These are phyloP conservation scores for Pythium aphanidermatum DNA, from an alignment of 352 stramenopile species.

Conservation along the genomic window DNA sequence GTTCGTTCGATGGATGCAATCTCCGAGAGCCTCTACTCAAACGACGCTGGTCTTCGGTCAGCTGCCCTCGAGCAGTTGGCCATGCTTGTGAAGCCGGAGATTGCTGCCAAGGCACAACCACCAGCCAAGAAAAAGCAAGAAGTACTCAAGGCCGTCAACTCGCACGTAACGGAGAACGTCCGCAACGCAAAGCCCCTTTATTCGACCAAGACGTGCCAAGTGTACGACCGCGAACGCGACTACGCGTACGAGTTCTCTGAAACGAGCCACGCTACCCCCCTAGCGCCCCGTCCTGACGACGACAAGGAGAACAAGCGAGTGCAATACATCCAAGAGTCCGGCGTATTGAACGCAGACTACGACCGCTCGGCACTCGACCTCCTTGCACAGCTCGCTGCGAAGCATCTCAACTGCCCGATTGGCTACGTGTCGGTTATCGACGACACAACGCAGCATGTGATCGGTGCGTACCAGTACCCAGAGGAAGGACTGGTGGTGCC, in stretches of 20 bases:
- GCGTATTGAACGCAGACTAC: conserved; percentile 29
- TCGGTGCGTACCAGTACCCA: conserved; percentile 37
- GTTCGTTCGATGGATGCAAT: conserved; percentile 21
- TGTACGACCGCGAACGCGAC: conserved; percentile 35
- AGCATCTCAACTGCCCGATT: conserved; percentile 40
- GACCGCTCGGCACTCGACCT: conserved; percentile 41
- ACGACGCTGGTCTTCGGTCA: conserved; percentile 26
- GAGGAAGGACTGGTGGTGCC: conserved; percentile 21
- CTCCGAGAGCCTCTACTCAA: conserved; percentile 28
- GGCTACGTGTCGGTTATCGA: conserved; percentile 53
- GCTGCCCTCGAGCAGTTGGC: conserved; percentile 34
- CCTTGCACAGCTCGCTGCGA: conserved; percentile 40
- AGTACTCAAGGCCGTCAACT: conserved; percentile 28
- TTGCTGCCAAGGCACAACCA: conserved; percentile 4
- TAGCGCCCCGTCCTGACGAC: conserved; percentile 28
- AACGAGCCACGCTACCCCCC: conserved; percentile 22
- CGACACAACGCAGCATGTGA: conserved; percentile 29
- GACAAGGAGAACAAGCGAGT: conserved; percentile 35
- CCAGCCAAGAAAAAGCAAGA: conserved; percentile 8
- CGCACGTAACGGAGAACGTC: conserved; percentile 26
- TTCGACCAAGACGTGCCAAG: conserved; percentile 11
- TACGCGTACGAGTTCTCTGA: conserved; percentile 45
- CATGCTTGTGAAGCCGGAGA: conserved; percentile 20
- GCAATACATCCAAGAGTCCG: conserved; percentile 34
- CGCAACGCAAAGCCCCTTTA: conserved; percentile 18